Conservation (phyloP, 495 filamentous ascomycete species). For the Aspergillus heteromorphus region DNA sequence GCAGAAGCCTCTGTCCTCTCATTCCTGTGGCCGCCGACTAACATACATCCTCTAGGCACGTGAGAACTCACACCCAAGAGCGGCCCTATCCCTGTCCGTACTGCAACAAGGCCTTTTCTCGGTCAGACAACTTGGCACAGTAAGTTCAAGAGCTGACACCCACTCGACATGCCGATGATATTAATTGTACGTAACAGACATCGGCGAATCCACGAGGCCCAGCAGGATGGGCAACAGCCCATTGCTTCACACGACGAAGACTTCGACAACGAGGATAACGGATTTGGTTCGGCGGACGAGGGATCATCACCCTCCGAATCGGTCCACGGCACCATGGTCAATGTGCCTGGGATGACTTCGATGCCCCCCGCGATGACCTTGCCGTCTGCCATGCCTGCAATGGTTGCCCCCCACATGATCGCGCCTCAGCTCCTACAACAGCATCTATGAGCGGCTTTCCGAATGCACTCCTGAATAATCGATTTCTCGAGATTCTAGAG, state of each 20-base stretch:
- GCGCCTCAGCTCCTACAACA: conserved; percentile 43
- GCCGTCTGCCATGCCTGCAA: conserved; percentile 32
- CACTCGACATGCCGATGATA: neutral
- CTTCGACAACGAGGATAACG: conserved; percentile 66
- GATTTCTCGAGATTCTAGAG: neutral
- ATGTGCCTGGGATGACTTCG: conserved; percentile 33
- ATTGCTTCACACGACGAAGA: conserved; percentile 65
- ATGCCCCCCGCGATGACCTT: conserved; percentile 37
- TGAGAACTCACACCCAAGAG: conserved; percentile 98
- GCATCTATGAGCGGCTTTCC: conserved; percentile 31
- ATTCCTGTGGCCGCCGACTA: conserved; percentile 58
- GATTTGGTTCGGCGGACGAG: conserved; percentile 70
- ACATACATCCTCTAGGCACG: conserved; percentile 66
- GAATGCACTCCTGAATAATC: neutral
- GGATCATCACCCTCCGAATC: conserved; percentile 53
- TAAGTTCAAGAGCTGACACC: conserved; percentile 45
- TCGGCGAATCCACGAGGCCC: conserved; percentile 88
- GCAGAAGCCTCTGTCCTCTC: conserved; percentile 17
- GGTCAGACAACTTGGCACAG: conserved; percentile 98
- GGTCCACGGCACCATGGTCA: conserved; percentile 27
- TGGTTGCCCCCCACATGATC: conserved; percentile 38
- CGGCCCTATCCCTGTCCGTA: conserved; percentile 94
- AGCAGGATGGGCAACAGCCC: conserved; percentile 57
- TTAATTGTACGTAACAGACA: conserved; percentile 51
- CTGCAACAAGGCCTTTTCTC: conserved; percentile 97